phyloP scores from a whole-genome alignment of 2,329 filamentous ascomycete genomes.

The Neophaeococcomyces mojaviensis region DNA sequence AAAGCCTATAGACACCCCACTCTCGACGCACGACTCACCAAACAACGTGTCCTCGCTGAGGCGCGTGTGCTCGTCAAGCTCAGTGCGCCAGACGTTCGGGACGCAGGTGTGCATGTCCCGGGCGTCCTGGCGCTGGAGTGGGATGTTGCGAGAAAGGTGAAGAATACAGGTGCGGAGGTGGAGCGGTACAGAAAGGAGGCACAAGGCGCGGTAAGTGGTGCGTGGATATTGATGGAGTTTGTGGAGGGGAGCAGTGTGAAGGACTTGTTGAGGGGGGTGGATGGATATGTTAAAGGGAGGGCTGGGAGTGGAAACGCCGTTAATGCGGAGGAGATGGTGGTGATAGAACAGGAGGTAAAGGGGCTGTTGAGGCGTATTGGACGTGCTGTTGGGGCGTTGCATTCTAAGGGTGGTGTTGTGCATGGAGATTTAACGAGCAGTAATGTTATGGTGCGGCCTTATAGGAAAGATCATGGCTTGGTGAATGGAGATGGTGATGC shows the following conservation, averaged over 20 bases:
- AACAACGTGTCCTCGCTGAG: slow-evolving; percentile 79
- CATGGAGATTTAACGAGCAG: slow-evolving; percentile 96
- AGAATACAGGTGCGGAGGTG: slow-evolving; percentile 33
- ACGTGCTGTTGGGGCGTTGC: slow-evolving; percentile 63
- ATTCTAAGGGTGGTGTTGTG: slow-evolving; percentile 77
- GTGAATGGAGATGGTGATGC: slow-evolving; percentile 18
- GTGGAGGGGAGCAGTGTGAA: slow-evolving; percentile 66
- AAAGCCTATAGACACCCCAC: slow-evolving; percentile 89
- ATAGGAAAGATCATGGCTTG: slow-evolving; percentile 13
- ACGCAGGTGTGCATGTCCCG: slow-evolving; percentile 68
- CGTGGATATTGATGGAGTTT: slow-evolving; percentile 82
- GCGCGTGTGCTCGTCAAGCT: slow-evolving; percentile 77
- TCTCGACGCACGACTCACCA: slow-evolving; percentile 80
- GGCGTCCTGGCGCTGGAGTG: slow-evolving; percentile 64
- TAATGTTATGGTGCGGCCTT: slow-evolving; percentile 75
- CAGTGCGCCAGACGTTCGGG: slow-evolving; percentile 36
- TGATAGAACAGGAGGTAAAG: slow-evolving; percentile 45
- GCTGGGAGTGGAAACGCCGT: slow-evolving; percentile 25
- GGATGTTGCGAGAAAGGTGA: slow-evolving; percentile 28
- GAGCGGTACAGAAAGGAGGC: slow-evolving; percentile 51
- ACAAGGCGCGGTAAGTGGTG: slow-evolving; percentile 45
- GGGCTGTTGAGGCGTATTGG: slow-evolving; percentile 65
- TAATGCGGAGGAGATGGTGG: slow-evolving; percentile 23
- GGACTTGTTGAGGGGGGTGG: slow-evolving; percentile 60
- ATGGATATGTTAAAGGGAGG: slow-evolving; percentile 42